Evolutionary conservation across 2,329 filamentous ascomycete species (phyloP), one percentile per base, ranked within the genome.

Genomic region (Fusarium scirpi): DNA sequence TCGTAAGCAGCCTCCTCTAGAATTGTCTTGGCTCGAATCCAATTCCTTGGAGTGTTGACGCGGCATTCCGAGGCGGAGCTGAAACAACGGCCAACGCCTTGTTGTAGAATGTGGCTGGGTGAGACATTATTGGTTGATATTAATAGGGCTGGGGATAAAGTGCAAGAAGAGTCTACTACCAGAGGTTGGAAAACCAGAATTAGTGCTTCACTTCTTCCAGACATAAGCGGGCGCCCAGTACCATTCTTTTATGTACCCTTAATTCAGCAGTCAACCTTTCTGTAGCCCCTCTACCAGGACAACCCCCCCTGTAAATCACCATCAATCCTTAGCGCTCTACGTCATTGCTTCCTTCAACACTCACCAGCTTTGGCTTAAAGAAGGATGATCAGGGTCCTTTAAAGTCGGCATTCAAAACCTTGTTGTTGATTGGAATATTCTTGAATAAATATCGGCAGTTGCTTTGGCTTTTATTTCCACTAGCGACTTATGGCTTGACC

Each of bases 21-120:
- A 27, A 57, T 52, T 60, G 49, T 66, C 67, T 68, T 72, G 69
- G 69, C 65, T 65, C 51, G 41, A 66, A 63, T 64, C 58, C 63
- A 67, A 67, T 67, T 67, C 63, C 62, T 55, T 52, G 62, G 41
- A 43, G 67, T 70, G 73, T 76, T 76, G 72, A 76, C 74, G 74
- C 74, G 74, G 74, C 74, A 75, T 60, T 74, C 48, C 48, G 74
- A 66, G 74, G 74, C 74, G 74, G 62, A 74, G 74, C 73, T 74
- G 74, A 75, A 69, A 76, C 74, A 69, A 65, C 66, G 70, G 65
- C 71, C 74, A 67, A 64, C 66, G 71, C 74, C 71, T 72, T 65
- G 49, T 62, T 68, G 41, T 65, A 20, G 44, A 62, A 67, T 73
- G 74, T 76, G 74, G 74, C 74, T 76, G 69, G 66, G 57, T 40